These are phyloP conservation scores for Artemisia tridentata DNA, from an alignment of 129 eudicot species.

Conservation along the genomic window DNA sequence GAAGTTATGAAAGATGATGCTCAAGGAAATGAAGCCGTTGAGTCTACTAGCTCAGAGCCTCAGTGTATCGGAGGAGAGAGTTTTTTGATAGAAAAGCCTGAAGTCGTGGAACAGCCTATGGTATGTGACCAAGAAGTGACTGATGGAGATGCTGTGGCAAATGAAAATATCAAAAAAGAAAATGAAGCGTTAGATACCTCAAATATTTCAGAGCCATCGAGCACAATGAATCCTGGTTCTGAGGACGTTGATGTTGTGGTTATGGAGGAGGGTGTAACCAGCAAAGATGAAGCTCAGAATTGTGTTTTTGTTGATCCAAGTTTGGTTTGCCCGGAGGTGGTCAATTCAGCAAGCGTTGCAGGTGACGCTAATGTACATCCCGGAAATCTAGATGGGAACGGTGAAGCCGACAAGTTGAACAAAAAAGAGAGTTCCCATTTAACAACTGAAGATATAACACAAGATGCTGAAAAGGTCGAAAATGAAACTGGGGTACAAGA, in stretches of 20 bases:
- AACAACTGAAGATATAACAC: conserved; percentile 15
- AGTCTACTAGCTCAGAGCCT: too few species aligned
- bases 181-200: conserved; percentile 22
- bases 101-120: too few species aligned
- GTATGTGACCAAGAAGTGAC: conserved; percentile 15
- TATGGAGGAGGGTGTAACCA: conserved; percentile 24
- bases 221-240: conserved; percentile 4
- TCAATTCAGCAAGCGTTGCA: conserved; percentile 20
- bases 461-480: conserved; percentile 8
- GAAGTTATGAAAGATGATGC: not conserved
- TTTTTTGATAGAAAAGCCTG: too few species aligned
- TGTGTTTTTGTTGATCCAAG: conserved; percentile 10
- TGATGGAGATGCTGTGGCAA: conserved; percentile 11
- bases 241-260: conserved; percentile 25
- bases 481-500: not conserved
- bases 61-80: too few species aligned
- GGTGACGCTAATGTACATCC: conserved; percentile 10
- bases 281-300: conserved; percentile 29
- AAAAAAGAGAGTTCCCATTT: conserved; percentile 21
- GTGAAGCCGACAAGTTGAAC: conserved; percentile 17
- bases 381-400: conserved; percentile 14
- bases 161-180: conserved; percentile 26
- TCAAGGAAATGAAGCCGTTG: too few species aligned
- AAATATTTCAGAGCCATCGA: conserved; percentile 10
- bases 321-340: conserved; percentile 17